A percentile compares a stretch with the other conserved stretches of the same genome.
Conservation (phyloP, 352 stramenopile genomes). For the Phytophthora quininea region DNA sequence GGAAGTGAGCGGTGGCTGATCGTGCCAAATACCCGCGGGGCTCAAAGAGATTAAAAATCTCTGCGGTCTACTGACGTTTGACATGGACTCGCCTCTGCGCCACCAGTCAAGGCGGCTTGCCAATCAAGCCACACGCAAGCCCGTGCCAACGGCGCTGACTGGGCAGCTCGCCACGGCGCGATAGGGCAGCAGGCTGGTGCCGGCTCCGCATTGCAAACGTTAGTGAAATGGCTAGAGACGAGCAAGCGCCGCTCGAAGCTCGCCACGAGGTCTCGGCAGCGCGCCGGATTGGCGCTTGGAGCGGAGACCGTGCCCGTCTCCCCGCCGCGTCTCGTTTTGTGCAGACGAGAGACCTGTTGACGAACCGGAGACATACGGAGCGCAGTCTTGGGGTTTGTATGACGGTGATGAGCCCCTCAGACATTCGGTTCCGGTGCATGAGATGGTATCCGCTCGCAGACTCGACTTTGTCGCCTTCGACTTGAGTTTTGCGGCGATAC, state of each 20-base stretch:
- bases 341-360: constrained; percentile 32
- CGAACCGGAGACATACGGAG: constrained; percentile 7
- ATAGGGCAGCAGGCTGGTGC: constrained; percentile 22
- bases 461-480: neutral
- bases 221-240: constrained; percentile 22
- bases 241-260: constrained; percentile 5
- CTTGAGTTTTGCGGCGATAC: neutral
- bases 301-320: constrained; percentile 1
- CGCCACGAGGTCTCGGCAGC: too few species aligned
- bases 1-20: constrained; percentile 21
- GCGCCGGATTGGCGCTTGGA: neutral
- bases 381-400: constrained; percentile 20
- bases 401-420: neutral
- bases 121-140: constrained; percentile 28
- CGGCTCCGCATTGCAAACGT: constrained; percentile 27
- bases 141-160: constrained; percentile 30
- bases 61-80: neutral
- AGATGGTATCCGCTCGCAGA: neutral
- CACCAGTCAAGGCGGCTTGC: constrained; percentile 24
- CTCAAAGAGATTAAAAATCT: constrained; percentile 13
- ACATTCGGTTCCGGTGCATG: constrained; percentile 29
- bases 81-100: constrained; percentile 13
- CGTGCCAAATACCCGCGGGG: constrained; percentile 8
- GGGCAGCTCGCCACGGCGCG: constrained; percentile 3
- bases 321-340: constrained; percentile 18